Conservation (phyloP, 345 rosid species). For the Salix suchowensis region DNA sequence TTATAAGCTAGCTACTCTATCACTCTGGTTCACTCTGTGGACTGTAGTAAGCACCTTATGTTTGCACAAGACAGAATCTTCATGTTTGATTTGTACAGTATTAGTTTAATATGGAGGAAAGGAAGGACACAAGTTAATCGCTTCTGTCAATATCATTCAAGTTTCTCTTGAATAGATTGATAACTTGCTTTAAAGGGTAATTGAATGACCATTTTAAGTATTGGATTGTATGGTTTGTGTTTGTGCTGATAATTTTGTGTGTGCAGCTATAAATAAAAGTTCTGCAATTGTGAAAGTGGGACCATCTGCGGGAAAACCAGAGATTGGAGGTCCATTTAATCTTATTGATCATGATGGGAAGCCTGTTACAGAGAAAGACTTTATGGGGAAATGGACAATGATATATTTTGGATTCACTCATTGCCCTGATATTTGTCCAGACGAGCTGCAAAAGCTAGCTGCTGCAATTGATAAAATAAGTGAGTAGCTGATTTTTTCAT, state of each 20-base stretch:
- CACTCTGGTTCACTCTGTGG: too few species aligned
- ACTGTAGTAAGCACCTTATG: too few species aligned
- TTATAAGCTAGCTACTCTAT: too few species aligned
- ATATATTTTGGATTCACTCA: conserved; percentile 96
- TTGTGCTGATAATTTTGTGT: conserved; percentile 1
- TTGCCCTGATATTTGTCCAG: conserved; percentile 98
- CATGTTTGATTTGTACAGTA: too few species aligned
- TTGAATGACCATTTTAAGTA: not conserved
- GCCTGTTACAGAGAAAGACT: conserved; percentile 70
- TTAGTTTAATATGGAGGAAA: too few species aligned
- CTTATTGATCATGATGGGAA: conserved; percentile 82
- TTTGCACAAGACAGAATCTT: too few species aligned
- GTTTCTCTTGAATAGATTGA: too few species aligned
- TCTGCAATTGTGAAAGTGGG: conserved; percentile 84
- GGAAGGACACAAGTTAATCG: too few species aligned
- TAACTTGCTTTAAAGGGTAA: too few species aligned
- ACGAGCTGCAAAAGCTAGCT: conserved; percentile 79
- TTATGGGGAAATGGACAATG: conserved; percentile 81
- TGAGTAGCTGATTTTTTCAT: conserved; percentile 33
- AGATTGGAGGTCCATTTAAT: conserved; percentile 90
- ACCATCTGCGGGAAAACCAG: conserved; percentile 90
- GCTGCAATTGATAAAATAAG: conserved; percentile 86
- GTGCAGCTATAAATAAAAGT: conserved; percentile 62
- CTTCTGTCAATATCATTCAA: too few species aligned
- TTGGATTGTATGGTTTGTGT: not conserved